Evolutionary conservation across 148 eudicot species (phyloP), one percentile per base, ranked within the genome.

Genomic region (Cornus suecica): DNA sequence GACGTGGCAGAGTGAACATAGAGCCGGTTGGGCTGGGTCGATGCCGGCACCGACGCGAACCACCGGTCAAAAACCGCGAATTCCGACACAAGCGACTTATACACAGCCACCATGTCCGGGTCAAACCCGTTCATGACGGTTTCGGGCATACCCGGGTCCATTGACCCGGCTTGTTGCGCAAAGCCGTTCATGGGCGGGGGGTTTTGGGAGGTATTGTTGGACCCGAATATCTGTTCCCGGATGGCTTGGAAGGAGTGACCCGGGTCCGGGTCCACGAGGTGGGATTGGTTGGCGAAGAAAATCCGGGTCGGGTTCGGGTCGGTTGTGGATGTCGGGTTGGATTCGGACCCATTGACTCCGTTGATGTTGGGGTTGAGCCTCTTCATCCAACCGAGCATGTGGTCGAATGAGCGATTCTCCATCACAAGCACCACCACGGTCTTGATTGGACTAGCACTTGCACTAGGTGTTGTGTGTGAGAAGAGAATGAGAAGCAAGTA

Each of bases 391-490:
- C 97, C 97, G 2, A 92, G 65, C 93, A 92, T 92, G 87, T 92
- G 97, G 79, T 92, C 97, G 74, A 92, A 92, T 13, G 97, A 92
- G 8, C 94, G 92, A 78, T 92, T 92, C 61, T 92, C 97, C 97
- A 92, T 92, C 0, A 92, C 97, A 29, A 92, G 64, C 16, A 92
- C 82, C 20, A 90, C 94, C 18, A 92, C 82, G 15, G 84, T 89
- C 74, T 90, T 90, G 27, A 90, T 86, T 14, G 92, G 95, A 18
- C 74, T 65, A 27, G 80, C 30, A 23, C 61, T 25, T 15, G 77
- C 61, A 27, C 56, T 72, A 52, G 77, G 14, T 18, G 45, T 31
- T 28, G 73, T 58, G 28, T 65, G 81, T 0, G 74, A 26, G 10
- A 82, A 5, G 42, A 70, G 65, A 28, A 69, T 15, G 5, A 78